Percentiles rank a stretch among this genome's conserved stretches.
Evolutionary conservation across 176 grass and related monocot genomes (phyloP).

Genomic region (barley (Hordeum vulgare)): DNA sequence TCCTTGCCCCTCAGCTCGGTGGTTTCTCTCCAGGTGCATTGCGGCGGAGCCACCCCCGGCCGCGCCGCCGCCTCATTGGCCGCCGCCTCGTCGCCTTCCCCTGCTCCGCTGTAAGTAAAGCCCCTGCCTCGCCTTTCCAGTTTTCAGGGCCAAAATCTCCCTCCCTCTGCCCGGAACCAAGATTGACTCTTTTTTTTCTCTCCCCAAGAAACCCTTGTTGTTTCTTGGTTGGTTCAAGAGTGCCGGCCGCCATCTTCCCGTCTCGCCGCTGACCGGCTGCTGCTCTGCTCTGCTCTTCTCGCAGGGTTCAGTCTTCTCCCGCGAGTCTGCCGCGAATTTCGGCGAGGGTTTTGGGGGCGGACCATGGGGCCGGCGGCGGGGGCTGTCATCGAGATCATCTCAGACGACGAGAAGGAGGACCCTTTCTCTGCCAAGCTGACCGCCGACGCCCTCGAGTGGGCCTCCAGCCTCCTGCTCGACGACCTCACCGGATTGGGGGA

Average conservation of each 20-base stretch:
- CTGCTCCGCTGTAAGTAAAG: neutral
- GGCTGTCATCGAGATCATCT: conserved; percentile 51
- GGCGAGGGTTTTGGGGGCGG: neutral
- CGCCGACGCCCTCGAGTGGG: conserved; percentile 8
- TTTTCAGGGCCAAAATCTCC: neutral
- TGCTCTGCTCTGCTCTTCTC: too few relatives aligned
- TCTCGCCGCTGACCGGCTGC: neutral
- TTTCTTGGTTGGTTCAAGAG: neutral
- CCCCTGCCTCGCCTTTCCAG: neutral
- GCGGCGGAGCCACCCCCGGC: neutral
- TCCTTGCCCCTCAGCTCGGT: neutral
- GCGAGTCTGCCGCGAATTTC: neutral
- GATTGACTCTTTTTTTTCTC: neutral
- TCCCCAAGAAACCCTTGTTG: neutral
- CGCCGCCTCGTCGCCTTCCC: neutral
- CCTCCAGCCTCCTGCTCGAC: neutral
- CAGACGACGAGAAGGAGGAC: conserved; percentile 42
- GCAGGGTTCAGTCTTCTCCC: neutral
- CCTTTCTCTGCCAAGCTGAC: neutral
- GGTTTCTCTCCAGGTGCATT: neutral
- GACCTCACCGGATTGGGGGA: neutral
- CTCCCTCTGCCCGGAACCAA: neutral
- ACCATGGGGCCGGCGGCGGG: conserved; percentile 39
- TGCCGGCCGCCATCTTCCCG: neutral
- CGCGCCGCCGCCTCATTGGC: neutral